Conservation (phyloP, 352 stramenopile genomes). For the Pythium oligandrum region DNA sequence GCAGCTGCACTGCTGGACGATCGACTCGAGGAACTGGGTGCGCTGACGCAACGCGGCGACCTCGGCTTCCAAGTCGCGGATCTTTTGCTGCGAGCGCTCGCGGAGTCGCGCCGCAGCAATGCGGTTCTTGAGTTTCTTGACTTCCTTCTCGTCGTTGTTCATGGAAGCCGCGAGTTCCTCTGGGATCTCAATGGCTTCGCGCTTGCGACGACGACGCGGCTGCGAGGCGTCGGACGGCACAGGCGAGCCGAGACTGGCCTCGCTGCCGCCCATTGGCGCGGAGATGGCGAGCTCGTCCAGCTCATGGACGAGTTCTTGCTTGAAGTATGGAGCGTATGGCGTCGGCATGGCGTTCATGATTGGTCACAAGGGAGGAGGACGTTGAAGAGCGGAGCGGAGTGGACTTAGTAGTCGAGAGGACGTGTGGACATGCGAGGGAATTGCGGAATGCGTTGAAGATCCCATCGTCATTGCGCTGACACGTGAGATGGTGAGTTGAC, state of each 20-base stretch:
- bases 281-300: neutral
- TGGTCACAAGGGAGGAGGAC: neutral
- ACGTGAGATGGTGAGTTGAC: conserved; percentile 7
- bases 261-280: no score
- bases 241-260: conserved; percentile 4
- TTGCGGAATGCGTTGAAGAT: conserved; percentile 14
- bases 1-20: neutral
- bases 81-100: conserved; percentile 41
- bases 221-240: conserved; percentile 11
- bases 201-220: conserved; percentile 35
- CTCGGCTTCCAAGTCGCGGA: conserved; percentile 34
- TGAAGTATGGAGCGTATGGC: conserved; percentile 2
- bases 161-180: conserved; percentile 15
- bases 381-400: neutral
- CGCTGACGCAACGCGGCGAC: conserved; percentile 27
- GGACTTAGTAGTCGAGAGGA: conserved; percentile 5
- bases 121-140: conserved; percentile 55
- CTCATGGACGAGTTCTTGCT: conserved; percentile 13
- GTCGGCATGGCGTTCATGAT: neutral
- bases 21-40: conserved; percentile 29
- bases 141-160: conserved; percentile 27
- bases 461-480: no score
- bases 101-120: conserved; percentile 36
- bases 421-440: conserved; percentile 18
- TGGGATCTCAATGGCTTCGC: conserved; percentile 43